phyloP scores from a whole-genome alignment of 768 basidiomycete species.

The Russula olivacea region DNA sequence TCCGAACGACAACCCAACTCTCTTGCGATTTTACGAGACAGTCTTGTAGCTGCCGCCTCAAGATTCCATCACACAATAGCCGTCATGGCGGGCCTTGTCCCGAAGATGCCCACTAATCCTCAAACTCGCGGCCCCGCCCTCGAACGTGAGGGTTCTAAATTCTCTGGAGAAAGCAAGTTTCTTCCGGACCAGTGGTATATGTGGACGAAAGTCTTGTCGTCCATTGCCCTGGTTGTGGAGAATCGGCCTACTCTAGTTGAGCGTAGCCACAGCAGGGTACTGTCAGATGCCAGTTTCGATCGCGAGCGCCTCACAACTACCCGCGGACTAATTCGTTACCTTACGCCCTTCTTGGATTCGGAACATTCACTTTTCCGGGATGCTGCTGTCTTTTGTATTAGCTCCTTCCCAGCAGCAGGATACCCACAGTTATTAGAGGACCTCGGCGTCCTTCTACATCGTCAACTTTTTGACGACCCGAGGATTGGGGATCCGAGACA shows the following conservation, averaged over 20 bases:
- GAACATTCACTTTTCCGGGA: constrained; percentile 81
- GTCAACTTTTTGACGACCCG: constrained; percentile 79
- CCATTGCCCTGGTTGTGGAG: constrained; percentile 68
- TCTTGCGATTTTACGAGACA: constrained; percentile 52
- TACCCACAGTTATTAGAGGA: constrained; percentile 83
- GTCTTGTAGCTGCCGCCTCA: constrained; percentile 59
- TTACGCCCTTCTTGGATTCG: constrained; percentile 83
- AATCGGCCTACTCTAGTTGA: constrained; percentile 47
- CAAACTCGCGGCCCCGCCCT: constrained; percentile 37
- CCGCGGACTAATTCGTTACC: constrained; percentile 74
- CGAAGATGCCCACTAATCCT: constrained; percentile 43
- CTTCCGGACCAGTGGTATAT: constrained; percentile 74
- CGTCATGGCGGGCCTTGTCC: constrained; percentile 66
- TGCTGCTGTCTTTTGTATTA: constrained; percentile 82
- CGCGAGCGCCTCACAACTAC: constrained; percentile 79
- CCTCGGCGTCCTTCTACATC: constrained; percentile 68
- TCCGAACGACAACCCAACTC: constrained; percentile 44
- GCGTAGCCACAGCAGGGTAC: constrained; percentile 62
- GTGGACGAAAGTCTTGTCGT: constrained; percentile 81
- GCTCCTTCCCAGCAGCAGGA: constrained; percentile 69
- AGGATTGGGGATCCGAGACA: constrained; percentile 30
- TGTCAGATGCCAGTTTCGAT: constrained; percentile 70
- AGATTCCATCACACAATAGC: constrained; percentile 69
- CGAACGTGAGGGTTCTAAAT: constrained; percentile 49
- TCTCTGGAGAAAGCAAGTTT: constrained; percentile 50